Base-by-base conservation (phyloP, 148 eudicot species). In the Rhododendron williamsianum region DNA sequence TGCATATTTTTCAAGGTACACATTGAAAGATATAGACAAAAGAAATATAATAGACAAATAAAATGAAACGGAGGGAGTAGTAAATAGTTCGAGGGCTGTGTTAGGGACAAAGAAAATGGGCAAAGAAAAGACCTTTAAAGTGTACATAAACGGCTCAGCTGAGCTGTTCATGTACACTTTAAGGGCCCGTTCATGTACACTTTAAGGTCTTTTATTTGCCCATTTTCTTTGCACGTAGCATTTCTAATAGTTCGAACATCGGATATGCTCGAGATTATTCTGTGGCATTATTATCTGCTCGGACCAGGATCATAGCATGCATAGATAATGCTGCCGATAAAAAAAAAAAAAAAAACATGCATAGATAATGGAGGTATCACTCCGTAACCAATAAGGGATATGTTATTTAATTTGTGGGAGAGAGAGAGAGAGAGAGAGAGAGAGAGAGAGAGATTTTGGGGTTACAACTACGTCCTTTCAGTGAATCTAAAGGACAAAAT, bases 401-500 rank as follows among this genome's bases (percentile, higher is more conserved):
- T 71, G 18, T 1, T 58, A n/a, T 65, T 65, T 23, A 65, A 65
- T 65, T 65, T 23, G 30, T 2, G 25, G 12, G 4, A 1, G 27
- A 18, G 56, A 25, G 82, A 1, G 21, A 35, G 11, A n/a, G n/a
- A n/a, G n/a, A n/a, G n/a, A n/a, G 4, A 1, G 27, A 18, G 56
- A 25, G 82, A 1, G 21, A 23, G 63, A 43, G 4, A n/a, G 23
- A 30, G n/a, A 19, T 3, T 43, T 6, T 69, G 16, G 9, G 30
- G 0, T 58, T 43, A 56, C 51, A 60, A 43, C 51, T 38, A 46
- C 49, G 89, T 60, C 89, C 81, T 52, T 87, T 87, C 84, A 35
- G 84, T 38, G 73, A 74, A 84, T 38, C 33, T 5, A 4, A 58
- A 30, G 84, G 84, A 77, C 86, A 9, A 74, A 54, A 30, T 79